phyloP scores from a whole-genome alignment of 257 asterid species.

The Henckelia pumila region DNA sequence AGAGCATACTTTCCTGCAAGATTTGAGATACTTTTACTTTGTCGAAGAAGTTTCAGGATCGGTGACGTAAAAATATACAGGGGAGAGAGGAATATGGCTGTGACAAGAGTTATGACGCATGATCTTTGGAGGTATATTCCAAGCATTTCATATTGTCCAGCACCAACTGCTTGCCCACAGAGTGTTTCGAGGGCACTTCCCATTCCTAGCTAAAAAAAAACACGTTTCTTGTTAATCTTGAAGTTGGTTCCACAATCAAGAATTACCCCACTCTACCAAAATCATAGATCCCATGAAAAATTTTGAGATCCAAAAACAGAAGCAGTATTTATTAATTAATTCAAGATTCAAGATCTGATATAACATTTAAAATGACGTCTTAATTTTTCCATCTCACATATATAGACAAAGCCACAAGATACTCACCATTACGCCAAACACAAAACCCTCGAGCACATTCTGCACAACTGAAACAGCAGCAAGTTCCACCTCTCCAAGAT shows the following conservation, averaged over 20 bases:
- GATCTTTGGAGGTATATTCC: slow-evolving; percentile 82
- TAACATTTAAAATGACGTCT: too few species aligned
- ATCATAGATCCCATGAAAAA: neutral
- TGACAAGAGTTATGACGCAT: slow-evolving; percentile 48
- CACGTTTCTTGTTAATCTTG: neutral
- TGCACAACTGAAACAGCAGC: slow-evolving; percentile 82
- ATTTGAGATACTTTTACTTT: slow-evolving; percentile 41
- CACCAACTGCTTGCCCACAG: slow-evolving; percentile 89
- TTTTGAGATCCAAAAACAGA: neutral
- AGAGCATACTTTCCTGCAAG: slow-evolving; percentile 62
- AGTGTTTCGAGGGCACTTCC: slow-evolving; percentile 94
- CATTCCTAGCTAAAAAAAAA: slow-evolving; percentile 68
- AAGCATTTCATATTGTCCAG: slow-evolving; percentile 59
- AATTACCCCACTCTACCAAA: neutral
- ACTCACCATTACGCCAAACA: slow-evolving; percentile 72
- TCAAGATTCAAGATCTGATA: neutral
- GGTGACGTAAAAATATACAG: slow-evolving; percentile 60
- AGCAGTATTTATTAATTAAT: neutral
- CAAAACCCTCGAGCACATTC: slow-evolving; percentile 79
- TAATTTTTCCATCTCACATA: too few species aligned
- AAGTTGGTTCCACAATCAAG: neutral
- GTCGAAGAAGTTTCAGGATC: slow-evolving; percentile 47
- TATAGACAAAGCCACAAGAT: neutral
- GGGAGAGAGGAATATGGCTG: slow-evolving; percentile 52
- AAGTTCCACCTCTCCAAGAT: slow-evolving; percentile 66